Percentiles rank a stretch among this genome's conserved stretches.
Conservation (phyloP, 257 asterid genomes). For the Gentiana straminea region DNA sequence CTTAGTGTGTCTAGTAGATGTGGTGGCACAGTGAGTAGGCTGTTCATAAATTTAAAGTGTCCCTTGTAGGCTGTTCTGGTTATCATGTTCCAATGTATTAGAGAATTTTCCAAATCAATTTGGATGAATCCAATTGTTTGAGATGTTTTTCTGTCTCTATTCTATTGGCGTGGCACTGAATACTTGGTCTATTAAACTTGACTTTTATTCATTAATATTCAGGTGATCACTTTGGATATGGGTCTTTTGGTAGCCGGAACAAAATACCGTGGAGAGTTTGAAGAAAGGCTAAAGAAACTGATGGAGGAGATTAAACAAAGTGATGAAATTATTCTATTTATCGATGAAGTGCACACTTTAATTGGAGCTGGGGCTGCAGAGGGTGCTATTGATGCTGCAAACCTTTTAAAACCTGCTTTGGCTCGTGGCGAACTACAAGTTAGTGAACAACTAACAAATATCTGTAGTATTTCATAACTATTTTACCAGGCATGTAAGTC, state of each 20-base stretch:
- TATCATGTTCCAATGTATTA: too few relatives aligned
- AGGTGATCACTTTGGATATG: conserved; percentile 96
- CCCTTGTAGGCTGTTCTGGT: too few relatives aligned
- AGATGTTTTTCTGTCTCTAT: too few relatives aligned
- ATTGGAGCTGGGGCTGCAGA: conserved; percentile 99
- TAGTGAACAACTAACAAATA: conserved; percentile 7
- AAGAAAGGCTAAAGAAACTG: conserved; percentile 85
- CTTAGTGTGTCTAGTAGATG: too few relatives aligned
- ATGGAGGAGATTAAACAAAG: conserved; percentile 95
- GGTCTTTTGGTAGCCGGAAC: conserved; percentile 97
- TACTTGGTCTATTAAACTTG: background rate
- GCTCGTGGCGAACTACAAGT: conserved; percentile 99
- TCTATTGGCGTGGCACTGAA: background rate
- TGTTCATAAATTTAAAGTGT: too few relatives aligned
- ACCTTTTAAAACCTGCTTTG: conserved; percentile 88
- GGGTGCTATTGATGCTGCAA: conserved; percentile 97
- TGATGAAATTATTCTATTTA: conserved; percentile 83
- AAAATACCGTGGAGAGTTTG: conserved; percentile 97
- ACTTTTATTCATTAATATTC: conserved; percentile 10
- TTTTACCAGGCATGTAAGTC: background rate
- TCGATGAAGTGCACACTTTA: conserved; percentile 94
- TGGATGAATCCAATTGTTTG: too few relatives aligned
- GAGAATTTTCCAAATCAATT: too few relatives aligned
- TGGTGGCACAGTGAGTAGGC: too few relatives aligned
- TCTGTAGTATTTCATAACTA: background rate